phyloP scores from a whole-genome alignment of 208 protist species.

The Leishmania tarentolae region DNA sequence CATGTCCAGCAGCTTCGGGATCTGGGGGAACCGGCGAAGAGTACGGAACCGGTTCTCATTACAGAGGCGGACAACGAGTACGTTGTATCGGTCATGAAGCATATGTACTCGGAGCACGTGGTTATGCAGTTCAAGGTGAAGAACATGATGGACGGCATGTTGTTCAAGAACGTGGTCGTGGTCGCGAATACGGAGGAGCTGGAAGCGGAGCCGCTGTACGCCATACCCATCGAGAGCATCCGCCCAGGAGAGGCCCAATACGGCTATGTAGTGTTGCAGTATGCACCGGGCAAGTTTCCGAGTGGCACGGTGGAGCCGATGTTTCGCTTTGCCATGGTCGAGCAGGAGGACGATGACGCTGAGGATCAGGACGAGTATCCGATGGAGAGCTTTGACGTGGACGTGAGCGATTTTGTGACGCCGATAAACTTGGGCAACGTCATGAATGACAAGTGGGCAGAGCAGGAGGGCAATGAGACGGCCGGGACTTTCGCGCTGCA shows the following conservation, averaged over 20 bases:
- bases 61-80: constrained; percentile 98
- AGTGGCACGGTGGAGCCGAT: constrained; percentile 61
- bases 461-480: constrained; percentile 65
- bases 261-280: constrained; percentile 76
- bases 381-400: constrained; percentile 84
- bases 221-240: constrained; percentile 68
- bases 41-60: constrained; percentile 67
- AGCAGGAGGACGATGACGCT: constrained; percentile 34
- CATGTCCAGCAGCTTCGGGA: constrained; percentile 68
- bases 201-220: constrained; percentile 84
- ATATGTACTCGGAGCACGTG: constrained; percentile 91
- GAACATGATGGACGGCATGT: constrained; percentile 94
- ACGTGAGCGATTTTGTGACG: constrained; percentile 81
- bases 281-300: constrained; percentile 66
- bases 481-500: constrained; percentile 80
- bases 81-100: constrained; percentile 96
- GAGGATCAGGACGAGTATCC: constrained; percentile 80
- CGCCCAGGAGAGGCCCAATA: constrained; percentile 61
- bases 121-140: constrained; percentile 95
- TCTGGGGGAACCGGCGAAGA: constrained; percentile 76
- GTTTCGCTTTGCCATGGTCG: constrained; percentile 79
- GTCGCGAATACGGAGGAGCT: constrained; percentile 76
- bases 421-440: constrained; percentile 54
- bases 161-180: constrained; percentile 89
- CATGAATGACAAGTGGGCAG: constrained; percentile 48